Base-by-base conservation (phyloP, 192 early-diverging fungal genomes). In the Coemansia sp. region DNA sequence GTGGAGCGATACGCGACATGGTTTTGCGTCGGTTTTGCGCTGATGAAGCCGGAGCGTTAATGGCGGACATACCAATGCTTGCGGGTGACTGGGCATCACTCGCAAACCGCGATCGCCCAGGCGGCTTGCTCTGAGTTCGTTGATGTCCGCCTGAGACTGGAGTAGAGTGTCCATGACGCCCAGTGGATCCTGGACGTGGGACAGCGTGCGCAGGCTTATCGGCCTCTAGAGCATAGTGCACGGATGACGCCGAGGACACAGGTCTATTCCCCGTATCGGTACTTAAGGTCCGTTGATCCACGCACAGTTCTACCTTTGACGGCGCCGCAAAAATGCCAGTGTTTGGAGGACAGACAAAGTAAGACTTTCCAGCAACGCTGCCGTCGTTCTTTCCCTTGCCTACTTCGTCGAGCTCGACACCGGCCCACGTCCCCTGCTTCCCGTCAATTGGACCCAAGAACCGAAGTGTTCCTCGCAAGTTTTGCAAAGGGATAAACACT, bases 381-480 rank as follows among this genome's bases (percentile, higher is more conserved):
- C 93, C 93, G 52, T 91, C 87, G 71, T 95, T 95, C 69, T 95
- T 95, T 27, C 93, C 93, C 15, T 83, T 87, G 8, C 90, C 91
- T 8, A 72, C 70, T 40, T 87, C 87, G 55, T 95, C 91, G 6
- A 95, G 75, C 70, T 92, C 90, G 64, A 95, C 85, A 40, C 93
- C 93, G 27, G 91, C 93, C 92, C 92, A 95, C 5, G 80, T 85
- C 3, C 92, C 93, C 33, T 88, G 84, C 78, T 93, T 93, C 64
- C 90, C 90, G 34, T 90, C 83, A 39, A 90, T 87, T 1, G 89
- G 86, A 15, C 93, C 93, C n/a, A 95, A 63, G 67, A 86, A 95
- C 29, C 84, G 86, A 16, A 95, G 75, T 20, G 88, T 90, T 53
- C 93, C 93, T 15, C 83, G 71, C 20, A 90, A 61, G 0, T 71